phyloP scores from a whole-genome alignment of 192 early-diverging fungal genomes.

The Gorgonomyces haynaldii region DNA sequence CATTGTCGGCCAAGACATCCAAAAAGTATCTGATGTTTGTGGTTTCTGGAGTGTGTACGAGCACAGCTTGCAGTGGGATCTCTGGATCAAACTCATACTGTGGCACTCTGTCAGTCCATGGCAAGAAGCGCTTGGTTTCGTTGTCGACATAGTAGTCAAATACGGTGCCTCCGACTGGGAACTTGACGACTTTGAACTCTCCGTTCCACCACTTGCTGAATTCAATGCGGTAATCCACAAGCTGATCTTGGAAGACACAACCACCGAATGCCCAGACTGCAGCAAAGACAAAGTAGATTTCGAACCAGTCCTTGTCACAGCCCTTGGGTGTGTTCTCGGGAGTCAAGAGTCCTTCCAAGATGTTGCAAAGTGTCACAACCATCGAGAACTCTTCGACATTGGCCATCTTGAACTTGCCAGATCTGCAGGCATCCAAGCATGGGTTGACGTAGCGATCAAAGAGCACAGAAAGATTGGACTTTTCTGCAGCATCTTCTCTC shows the following conservation, averaged over 20 bases:
- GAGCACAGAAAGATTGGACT: slow-evolving; percentile 42
- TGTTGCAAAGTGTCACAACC: slow-evolving; percentile 48
- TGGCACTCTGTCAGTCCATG: slow-evolving; percentile 52
- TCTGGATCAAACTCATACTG: slow-evolving; percentile 44
- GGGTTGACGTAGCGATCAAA: slow-evolving; percentile 52
- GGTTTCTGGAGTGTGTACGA: slow-evolving; percentile 54
- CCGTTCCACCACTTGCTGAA: slow-evolving; percentile 57
- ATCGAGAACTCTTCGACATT: slow-evolving; percentile 52
- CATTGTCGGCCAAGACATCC: slow-evolving; percentile 50
- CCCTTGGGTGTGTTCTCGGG: slow-evolving; percentile 52
- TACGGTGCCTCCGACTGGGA: slow-evolving; percentile 45
- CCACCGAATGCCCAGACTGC: slow-evolving; percentile 59
- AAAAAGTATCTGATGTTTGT: slow-evolving; percentile 43
- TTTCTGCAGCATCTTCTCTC: slow-evolving; percentile 47
- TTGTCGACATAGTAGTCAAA: slow-evolving; percentile 54
- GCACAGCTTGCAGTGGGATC: slow-evolving; percentile 39
- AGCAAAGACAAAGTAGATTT: slow-evolving; percentile 57
- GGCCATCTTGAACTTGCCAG: slow-evolving; percentile 51
- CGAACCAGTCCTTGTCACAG: slow-evolving; percentile 60
- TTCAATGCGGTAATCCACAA: slow-evolving; percentile 48
- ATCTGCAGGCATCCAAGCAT: slow-evolving; percentile 42
- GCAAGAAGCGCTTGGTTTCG: slow-evolving; percentile 44
- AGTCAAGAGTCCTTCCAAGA: slow-evolving; percentile 49
- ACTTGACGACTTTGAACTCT: slow-evolving; percentile 51
- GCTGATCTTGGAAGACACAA: slow-evolving; percentile 48